Evolutionary conservation across 352 stramenopile genomes (phyloP), one percentile per base, ranked within the genome.

Genomic region (Globisporangium mamillatum): DNA sequence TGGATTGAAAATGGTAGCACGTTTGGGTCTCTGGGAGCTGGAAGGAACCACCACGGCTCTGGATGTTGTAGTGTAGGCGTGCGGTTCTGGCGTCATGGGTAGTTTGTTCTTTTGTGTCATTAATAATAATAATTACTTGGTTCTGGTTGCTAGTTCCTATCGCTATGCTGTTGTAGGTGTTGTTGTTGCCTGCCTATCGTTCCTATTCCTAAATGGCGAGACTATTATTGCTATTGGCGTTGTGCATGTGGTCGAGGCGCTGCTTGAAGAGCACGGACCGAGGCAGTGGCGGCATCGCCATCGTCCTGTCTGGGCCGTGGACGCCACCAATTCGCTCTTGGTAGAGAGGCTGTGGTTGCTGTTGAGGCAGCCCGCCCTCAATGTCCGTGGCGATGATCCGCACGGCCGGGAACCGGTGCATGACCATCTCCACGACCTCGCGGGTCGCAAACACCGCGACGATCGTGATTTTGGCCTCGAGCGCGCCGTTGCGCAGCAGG

Each of bases 181-280:
- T 57, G 25, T 18, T 27, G 12, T 57, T 14, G 24, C 50, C 25
- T 8, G 32, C 32, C 32, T 34, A 2, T 34, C 1, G 3, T 34
- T 58, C 24, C 54, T 60, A 36, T 44, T 55, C 55, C n/a, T 60
- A 61, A 29, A 61, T 22, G 8, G 29, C 55, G 4, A 32, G 20
- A 7, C 18, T 61, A 29, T 18, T 61, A 55, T 27, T 55, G 48
- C 48, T 27, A 6, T 8, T 55, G 48, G n/a, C 16, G 29, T 48
- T 44, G 38, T 64, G 53, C 63, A 69, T 57, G 38, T 63, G 54
- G 10, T 69, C 63, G 55, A 69, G 56, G 25, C 63, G 63, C 53
- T 69, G 63, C 54, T 63, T 69, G 44, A 69, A 69, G 38, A 69
- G 63, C 41, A 69, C 29, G 3, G 63, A 69, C 10, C 63, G 63